phyloP scores from a whole-genome alignment of 2,329 filamentous ascomycete species.

The Amylocarpus encephaloides region DNA sequence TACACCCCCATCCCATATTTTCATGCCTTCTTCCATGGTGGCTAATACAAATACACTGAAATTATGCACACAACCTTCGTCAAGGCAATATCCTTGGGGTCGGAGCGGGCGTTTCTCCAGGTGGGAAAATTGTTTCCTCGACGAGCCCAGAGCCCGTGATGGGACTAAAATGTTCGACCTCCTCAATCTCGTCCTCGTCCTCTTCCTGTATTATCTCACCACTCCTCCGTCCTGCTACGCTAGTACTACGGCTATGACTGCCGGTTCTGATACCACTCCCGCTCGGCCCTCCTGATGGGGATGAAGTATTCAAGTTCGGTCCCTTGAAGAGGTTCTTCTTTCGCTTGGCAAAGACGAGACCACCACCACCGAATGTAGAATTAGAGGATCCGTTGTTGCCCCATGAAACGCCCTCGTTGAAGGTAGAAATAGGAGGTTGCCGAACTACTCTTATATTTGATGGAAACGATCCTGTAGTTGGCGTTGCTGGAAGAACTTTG shows the following conservation, averaged over 20 bases:
- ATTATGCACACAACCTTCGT: not conserved
- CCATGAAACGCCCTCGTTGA: constrained; percentile 53
- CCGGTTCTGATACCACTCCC: constrained; percentile 30
- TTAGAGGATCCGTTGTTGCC: constrained; percentile 43
- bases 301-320: constrained; percentile 51
- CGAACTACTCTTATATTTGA: constrained; percentile 80
- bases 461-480: constrained; percentile 68
- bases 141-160: constrained; percentile 32
- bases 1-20: too few relatives aligned
- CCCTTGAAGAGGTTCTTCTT: constrained; percentile 81
- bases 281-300: constrained; percentile 10
- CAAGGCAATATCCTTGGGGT: constrained; percentile 2
- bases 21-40: too few relatives aligned
- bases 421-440: constrained; percentile 45
- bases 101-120: constrained; percentile 15
- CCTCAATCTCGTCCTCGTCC: constrained; percentile 46
- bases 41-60: not conserved
- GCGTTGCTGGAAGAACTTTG: constrained; percentile 90
- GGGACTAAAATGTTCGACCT: constrained; percentile 51
- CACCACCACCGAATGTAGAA: constrained; percentile 53
- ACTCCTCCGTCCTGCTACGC: constrained; percentile 60
- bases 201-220: constrained; percentile 67
- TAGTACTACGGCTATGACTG: constrained; percentile 49
- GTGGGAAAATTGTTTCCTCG: constrained; percentile 26
- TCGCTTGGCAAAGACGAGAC: constrained; percentile 72